These are phyloP conservation scores for Apiospora saccharicola DNA, from an alignment of 2,329 filamentous ascomycete genomes.

Conservation along the genomic window DNA sequence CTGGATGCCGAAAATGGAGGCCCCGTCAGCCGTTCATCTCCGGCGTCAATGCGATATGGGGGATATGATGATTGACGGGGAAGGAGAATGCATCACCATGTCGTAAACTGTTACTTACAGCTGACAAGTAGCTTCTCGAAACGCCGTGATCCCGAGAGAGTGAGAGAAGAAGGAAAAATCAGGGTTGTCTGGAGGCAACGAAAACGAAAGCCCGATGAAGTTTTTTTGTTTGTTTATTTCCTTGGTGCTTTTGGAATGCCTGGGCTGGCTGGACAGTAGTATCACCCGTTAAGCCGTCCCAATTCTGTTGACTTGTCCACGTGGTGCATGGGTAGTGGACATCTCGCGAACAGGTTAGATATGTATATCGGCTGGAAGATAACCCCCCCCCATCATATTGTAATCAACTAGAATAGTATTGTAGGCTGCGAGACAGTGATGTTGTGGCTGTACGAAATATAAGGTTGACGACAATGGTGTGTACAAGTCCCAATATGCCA, in stretches of 20 bases:
- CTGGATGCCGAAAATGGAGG: slow-evolving; percentile 7
- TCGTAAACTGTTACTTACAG: neutral
- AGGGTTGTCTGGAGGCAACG: neutral
- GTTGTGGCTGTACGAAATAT: neutral
- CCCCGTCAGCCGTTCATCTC: slow-evolving; percentile 37
- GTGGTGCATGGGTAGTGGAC: neutral
- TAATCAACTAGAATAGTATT: neutral
- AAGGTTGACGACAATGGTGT: slow-evolving; percentile 1
- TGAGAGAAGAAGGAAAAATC: neutral
- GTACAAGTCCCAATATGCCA: neutral
- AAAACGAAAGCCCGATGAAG: neutral
- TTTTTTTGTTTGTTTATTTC: neutral
- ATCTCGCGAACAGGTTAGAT: neutral
- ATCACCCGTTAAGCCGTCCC: neutral
- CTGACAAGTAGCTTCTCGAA: neutral
- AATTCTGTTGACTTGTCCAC: neutral
- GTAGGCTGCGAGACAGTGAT: neutral
- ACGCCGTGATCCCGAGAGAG: neutral
- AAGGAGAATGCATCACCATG: neutral
- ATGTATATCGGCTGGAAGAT: neutral
- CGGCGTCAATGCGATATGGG: slow-evolving; percentile 36
- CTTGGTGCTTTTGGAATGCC: neutral
- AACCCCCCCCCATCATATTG: neutral
- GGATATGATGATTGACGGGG: slow-evolving; percentile 30
- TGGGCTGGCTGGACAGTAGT: neutral